Conservation (phyloP, 345 rosid genomes). For the Firmiana major region DNA sequence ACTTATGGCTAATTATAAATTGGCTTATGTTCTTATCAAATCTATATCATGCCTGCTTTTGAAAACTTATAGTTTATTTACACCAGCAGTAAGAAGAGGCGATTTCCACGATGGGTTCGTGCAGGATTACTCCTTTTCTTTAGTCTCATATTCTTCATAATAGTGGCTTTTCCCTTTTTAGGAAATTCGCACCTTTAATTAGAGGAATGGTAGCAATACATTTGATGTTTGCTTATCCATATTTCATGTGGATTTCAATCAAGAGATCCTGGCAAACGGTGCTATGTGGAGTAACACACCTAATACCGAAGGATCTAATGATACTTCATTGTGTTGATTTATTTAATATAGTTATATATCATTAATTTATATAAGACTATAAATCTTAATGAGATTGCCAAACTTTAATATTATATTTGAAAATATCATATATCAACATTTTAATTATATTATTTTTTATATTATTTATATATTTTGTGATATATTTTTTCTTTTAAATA, state of each 20-base stretch:
- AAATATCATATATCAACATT: too few relatives aligned
- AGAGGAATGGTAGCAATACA: constrained; percentile 42
- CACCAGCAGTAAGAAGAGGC: constrained; percentile 14
- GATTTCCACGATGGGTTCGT: constrained; percentile 30
- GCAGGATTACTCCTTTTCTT: constrained; percentile 26
- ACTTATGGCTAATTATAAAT: constrained; percentile 24
- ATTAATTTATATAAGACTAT: too few relatives aligned
- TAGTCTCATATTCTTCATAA: constrained; percentile 34
- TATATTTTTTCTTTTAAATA: too few relatives aligned
- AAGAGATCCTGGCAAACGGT: constrained; percentile 8
- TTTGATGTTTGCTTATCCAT: constrained; percentile 45
- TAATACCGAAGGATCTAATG: too few relatives aligned
- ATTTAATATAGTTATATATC: too few relatives aligned
- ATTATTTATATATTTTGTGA: too few relatives aligned
- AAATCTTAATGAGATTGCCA: too few relatives aligned
- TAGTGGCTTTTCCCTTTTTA: constrained; percentile 49
- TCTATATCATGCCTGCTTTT: constrained; percentile 52
- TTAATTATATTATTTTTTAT: too few relatives aligned
- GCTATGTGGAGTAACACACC: constrained; percentile 35
- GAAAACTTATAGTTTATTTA: constrained; percentile 45
- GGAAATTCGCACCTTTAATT: constrained; percentile 32
- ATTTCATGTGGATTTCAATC: constrained; percentile 53
- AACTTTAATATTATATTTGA: too few relatives aligned
- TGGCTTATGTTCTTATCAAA: constrained; percentile 43
- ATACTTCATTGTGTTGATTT: too few relatives aligned